These are phyloP conservation scores for Cyphellophora europaea DNA, from an alignment of 2,329 filamentous ascomycete species.

Conservation along the genomic window DNA sequence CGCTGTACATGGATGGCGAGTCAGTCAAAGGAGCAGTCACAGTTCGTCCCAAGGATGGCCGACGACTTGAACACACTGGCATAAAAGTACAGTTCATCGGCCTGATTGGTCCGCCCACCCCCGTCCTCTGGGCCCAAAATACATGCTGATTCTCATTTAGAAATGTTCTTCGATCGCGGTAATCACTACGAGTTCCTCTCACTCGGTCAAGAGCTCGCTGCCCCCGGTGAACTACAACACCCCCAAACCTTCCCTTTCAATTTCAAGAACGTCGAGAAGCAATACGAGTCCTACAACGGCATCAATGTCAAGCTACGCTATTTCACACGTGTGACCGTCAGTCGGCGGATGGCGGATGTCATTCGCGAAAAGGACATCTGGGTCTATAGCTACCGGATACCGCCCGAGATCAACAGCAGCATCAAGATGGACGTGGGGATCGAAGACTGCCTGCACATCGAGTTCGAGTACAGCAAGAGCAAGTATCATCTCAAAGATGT, in stretches of 20 bases:
- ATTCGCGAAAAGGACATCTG: conserved; percentile 98
- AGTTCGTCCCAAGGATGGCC: conserved; percentile 92
- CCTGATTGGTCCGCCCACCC: conserved; percentile 63
- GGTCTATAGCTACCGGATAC: conserved; percentile 98
- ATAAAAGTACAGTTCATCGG: conserved; percentile 99
- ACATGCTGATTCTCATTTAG: conserved; percentile 35
- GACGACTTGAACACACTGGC: conserved; percentile 92
- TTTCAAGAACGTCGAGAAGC: conserved; percentile 99
- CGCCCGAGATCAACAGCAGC: conserved; percentile 92
- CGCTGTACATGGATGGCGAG: conserved; percentile 95
- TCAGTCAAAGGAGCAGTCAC: conserved; percentile 96
- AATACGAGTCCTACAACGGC: conserved; percentile 98
- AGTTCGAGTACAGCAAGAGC: conserved; percentile 98
- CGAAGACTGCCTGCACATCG: conserved; percentile 97
- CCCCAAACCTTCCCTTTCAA: conserved; percentile 98
- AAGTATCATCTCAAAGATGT: conserved; percentile 99
- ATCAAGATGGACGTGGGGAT: conserved; percentile 99
- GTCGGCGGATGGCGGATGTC: conserved; percentile 92
- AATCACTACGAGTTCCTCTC: conserved; percentile 99
- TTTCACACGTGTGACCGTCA: conserved; percentile 94
- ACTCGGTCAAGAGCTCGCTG: conserved; percentile 90
- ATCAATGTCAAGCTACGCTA: conserved; percentile 99
- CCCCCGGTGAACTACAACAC: conserved; percentile 94
- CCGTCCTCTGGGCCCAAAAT: background rate
- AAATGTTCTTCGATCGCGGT: conserved; percentile 99